Evolutionary conservation across 768 basidiomycete species (phyloP).

Genomic region (Tephrocybe sp.): DNA sequence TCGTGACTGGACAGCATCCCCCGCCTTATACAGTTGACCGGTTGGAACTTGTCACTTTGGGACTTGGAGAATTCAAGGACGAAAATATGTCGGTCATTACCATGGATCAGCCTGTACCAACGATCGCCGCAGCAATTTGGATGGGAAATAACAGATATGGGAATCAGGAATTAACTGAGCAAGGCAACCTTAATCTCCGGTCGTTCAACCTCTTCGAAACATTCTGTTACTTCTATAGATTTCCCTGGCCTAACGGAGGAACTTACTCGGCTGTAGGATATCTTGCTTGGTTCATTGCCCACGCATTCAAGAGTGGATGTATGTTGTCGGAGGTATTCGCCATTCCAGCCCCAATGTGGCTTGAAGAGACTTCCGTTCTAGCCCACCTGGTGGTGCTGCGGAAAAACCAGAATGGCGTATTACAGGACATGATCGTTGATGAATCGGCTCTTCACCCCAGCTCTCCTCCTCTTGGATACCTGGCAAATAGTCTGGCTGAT

Average conservation of each 20-base stretch:
- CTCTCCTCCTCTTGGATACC: constrained; percentile 6
- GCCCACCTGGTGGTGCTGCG: background rate
- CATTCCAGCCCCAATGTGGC: background rate
- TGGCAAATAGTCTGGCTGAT: background rate
- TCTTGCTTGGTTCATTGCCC: constrained; percentile 3
- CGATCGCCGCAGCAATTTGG: constrained; percentile 7
- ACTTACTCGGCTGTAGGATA: background rate
- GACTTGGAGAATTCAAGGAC: constrained; percentile 5
- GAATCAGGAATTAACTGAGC: background rate
- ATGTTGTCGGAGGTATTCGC: background rate
- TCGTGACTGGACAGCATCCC: background rate
- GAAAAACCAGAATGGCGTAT: background rate
- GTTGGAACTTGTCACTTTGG: background rate
- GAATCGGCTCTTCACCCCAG: background rate
- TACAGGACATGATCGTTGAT: constrained; percentile 1
- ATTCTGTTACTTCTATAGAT: background rate
- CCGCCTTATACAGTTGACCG: background rate
- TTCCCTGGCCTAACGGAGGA: background rate
- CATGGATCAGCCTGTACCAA: constrained; percentile 4
- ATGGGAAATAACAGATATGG: background rate
- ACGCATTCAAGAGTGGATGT: background rate
- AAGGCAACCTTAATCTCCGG: too few relatives aligned
- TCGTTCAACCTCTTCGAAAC: background rate
- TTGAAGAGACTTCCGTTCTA: background rate
- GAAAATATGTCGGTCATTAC: constrained; percentile 1